A percentile compares a stretch with the other conserved stretches of the same genome.
Evolutionary conservation across 352 stramenopile species (phyloP).

Genomic region (Globisporangium alternatum): DNA sequence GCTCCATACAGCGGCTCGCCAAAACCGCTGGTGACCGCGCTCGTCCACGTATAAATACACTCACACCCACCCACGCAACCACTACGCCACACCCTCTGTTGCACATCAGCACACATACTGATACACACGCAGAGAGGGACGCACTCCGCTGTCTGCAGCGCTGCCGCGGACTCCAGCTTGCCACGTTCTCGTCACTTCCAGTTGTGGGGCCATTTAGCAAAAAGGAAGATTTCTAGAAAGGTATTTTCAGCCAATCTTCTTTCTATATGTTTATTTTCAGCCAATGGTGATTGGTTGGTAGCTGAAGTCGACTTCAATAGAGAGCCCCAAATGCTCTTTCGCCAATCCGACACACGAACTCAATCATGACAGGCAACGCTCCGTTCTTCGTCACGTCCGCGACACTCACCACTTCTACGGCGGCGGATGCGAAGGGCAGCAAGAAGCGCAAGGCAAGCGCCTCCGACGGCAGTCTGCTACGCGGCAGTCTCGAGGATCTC

Average conservation of each 20-base stretch:
- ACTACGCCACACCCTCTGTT: not conserved
- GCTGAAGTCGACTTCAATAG: not conserved
- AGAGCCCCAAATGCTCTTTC: not conserved
- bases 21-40: conserved; percentile 56
- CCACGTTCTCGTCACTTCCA: conserved; percentile 62
- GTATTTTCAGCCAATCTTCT: conserved; percentile 14
- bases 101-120: not conserved
- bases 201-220: conserved; percentile 23
- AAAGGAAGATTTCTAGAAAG: not conserved
- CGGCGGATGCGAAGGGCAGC: not conserved
- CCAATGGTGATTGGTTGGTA: conserved; percentile 2
- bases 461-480: conserved; percentile 23
- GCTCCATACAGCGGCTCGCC: conserved; percentile 52
- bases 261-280: not conserved
- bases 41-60: not conserved
- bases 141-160: conserved; percentile 12
- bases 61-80: not conserved
- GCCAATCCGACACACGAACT: conserved; percentile 3
- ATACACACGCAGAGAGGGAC: not conserved
- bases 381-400: conserved; percentile 43
- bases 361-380: conserved; percentile 50
- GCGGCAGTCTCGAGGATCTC: conserved; percentile 39
- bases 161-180: conserved; percentile 23
- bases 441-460: conserved; percentile 31
- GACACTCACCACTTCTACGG: conserved; percentile 14